Conservation (phyloP, 2,329 filamentous ascomycete species). For the Arthrobotrys sphaeroides region DNA sequence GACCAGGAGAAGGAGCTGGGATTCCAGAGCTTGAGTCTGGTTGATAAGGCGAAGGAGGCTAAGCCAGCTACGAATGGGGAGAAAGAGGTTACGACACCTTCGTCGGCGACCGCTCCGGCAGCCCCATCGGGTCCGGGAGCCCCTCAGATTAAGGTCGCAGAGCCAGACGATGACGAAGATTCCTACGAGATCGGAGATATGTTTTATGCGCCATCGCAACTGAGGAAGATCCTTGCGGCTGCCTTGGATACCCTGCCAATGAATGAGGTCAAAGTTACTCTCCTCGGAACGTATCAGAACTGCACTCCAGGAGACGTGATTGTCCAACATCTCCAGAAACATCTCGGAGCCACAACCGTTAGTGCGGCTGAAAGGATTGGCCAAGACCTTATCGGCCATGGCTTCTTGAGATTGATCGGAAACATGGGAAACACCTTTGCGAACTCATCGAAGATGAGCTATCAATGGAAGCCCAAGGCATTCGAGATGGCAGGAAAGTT, state of each 20-base stretch:
- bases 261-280: slow-evolving; percentile 92
- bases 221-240: slow-evolving; percentile 88
- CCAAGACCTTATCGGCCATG: slow-evolving; percentile 86
- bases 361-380: slow-evolving; percentile 94
- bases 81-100: slow-evolving; percentile 63
- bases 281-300: slow-evolving; percentile 93
- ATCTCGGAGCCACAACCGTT: slow-evolving; percentile 83
- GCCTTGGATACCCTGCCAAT: slow-evolving; percentile 88
- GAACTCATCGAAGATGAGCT: slow-evolving; percentile 96
- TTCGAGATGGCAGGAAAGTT: slow-evolving; percentile 79
- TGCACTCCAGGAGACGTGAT: slow-evolving; percentile 91
- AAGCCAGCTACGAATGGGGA: slow-evolving; percentile 66
- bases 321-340: slow-evolving; percentile 90
- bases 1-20: slow-evolving; percentile 99
- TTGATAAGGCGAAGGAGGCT: slow-evolving; percentile 65
- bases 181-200: slow-evolving; percentile 90
- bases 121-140: slow-evolving; percentile 65
- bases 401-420: slow-evolving; percentile 88
- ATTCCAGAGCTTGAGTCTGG: slow-evolving; percentile 75
- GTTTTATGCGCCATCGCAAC: slow-evolving; percentile 81
- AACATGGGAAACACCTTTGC: slow-evolving; percentile 96
- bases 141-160: slow-evolving; percentile 87
- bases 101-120: slow-evolving; percentile 59
- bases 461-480: slow-evolving; percentile 93
- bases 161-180: slow-evolving; percentile 76